These are phyloP conservation scores for Penicillium sp. DNA, from an alignment of 2,329 filamentous ascomycete genomes.

Conservation along the genomic window DNA sequence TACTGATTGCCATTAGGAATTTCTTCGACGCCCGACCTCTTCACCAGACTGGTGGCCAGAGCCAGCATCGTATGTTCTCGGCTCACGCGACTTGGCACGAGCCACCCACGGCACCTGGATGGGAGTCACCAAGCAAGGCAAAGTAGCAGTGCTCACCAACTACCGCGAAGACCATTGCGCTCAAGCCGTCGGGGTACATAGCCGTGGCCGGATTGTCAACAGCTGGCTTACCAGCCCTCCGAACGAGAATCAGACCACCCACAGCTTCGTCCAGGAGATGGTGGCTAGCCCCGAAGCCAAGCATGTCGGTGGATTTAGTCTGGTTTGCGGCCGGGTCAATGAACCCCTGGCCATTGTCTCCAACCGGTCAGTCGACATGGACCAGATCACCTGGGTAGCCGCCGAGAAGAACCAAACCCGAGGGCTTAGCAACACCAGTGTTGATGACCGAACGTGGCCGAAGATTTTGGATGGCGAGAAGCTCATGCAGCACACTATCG, in stretches of 20 bases:
- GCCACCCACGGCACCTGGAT: conserved; percentile 65
- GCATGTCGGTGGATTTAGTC: conserved; percentile 64
- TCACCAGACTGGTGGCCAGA: conserved; percentile 61
- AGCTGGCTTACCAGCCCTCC: conserved; percentile 56
- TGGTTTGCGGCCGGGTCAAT: conserved; percentile 60
- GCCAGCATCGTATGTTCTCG: conserved; percentile 58
- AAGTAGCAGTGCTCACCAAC: conserved; percentile 65
- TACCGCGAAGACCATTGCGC: conserved; percentile 59
- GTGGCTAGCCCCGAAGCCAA: conserved; percentile 57
- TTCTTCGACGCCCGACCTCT: conserved; percentile 62
- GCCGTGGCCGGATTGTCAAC: conserved; percentile 62
- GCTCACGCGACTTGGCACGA: conserved; percentile 63
- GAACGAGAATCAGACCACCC: conserved; percentile 44
- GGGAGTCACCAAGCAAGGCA: conserved; percentile 62
- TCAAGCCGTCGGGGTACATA: conserved; percentile 50
- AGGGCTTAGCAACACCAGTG: conserved; percentile 63
- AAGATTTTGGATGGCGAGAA: conserved; percentile 63
- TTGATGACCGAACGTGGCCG: conserved; percentile 61
- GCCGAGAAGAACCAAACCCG: conserved; percentile 53
- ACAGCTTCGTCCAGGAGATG: conserved; percentile 56
- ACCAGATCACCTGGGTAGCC: conserved; percentile 56
- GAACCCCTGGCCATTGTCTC: conserved; percentile 62
- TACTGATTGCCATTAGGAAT: conserved; percentile 54
- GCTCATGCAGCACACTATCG: conserved; percentile 54
- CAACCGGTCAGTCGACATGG: conserved; percentile 58